A percentile compares a stretch with the other conserved stretches of the same genome.
Conservation (phyloP, 495 filamentous ascomycete species). For the Peziza echinospora region DNA sequence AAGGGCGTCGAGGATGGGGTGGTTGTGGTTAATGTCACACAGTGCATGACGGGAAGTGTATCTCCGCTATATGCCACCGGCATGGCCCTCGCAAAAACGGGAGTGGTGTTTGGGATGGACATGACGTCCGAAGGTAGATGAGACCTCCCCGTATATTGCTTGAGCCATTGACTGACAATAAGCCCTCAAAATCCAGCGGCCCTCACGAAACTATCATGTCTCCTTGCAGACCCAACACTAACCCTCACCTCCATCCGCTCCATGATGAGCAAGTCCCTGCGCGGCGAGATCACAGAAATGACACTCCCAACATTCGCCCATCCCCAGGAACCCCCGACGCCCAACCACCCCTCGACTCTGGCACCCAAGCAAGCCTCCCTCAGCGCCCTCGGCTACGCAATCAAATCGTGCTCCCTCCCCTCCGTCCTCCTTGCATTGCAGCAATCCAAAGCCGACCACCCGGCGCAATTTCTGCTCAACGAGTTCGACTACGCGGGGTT, state of each 20-base stretch:
- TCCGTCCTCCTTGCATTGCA: conserved; percentile 37
- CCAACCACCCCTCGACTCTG: conserved; percentile 23
- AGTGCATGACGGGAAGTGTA: conserved; percentile 76
- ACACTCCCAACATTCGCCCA: conserved; percentile 32
- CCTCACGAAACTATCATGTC: conserved; percentile 77
- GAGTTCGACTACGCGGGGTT: conserved; percentile 74
- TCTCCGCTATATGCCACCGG: conserved; percentile 79
- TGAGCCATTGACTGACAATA: neutral
- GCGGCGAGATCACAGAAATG: conserved; percentile 73
- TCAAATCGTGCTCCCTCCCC: conserved; percentile 42
- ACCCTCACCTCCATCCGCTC: conserved; percentile 37
- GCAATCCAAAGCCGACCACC: conserved; percentile 25
- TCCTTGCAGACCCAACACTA: conserved; percentile 48
- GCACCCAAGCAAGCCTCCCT: conserved; percentile 31
- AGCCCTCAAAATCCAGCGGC: conserved; percentile 40
- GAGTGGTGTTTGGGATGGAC: conserved; percentile 81
- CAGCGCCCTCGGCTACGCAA: conserved; percentile 60
- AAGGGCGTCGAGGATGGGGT: conserved; percentile 60
- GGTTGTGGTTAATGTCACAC: conserved; percentile 80
- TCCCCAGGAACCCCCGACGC: conserved; percentile 38
- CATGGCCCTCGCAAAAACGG: conserved; percentile 66
- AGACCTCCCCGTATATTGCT: too few species aligned
- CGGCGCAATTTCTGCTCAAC: conserved; percentile 41
- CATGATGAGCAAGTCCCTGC: conserved; percentile 52
- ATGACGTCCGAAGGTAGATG: conserved; percentile 55